A percentile compares a stretch with the other conserved stretches of the same genome.
phyloP scores from a whole-genome alignment of 208 protist species.

The Acanthamoeba divionensis region DNA sequence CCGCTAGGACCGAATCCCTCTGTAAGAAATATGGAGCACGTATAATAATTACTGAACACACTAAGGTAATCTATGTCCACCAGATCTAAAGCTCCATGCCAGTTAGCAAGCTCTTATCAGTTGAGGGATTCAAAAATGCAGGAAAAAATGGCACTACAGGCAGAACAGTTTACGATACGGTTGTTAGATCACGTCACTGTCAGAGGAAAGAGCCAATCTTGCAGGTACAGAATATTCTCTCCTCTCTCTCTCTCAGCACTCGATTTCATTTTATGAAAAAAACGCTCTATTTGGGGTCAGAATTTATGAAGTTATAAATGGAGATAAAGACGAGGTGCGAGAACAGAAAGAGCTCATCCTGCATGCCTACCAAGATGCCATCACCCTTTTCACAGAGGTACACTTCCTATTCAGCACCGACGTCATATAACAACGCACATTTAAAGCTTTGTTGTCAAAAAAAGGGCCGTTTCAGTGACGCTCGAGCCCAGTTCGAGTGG shows the following conservation, averaged over 20 bases:
- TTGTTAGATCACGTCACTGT: constrained; percentile 58
- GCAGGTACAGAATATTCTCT: too few species aligned
- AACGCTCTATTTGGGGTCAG: too few species aligned
- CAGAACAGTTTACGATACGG: constrained; percentile 60
- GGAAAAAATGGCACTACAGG: constrained; percentile 51
- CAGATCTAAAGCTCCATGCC: too few species aligned
- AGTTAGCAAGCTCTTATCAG: too few species aligned
- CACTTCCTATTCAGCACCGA: too few species aligned
- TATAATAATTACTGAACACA: constrained; percentile 69
- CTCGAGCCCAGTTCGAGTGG: not conserved
- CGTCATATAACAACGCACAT: too few species aligned
- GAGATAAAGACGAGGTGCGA: constrained; percentile 49
- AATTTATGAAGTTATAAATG: constrained; percentile 68
- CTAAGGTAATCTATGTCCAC: too few species aligned
- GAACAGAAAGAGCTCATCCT: not conserved
- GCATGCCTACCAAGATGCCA: constrained; percentile 9
- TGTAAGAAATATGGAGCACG: constrained; percentile 67
- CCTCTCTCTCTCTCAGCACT: too few species aligned
- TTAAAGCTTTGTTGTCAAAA: too few species aligned
- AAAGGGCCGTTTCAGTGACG: too few species aligned
- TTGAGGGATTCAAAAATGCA: too few species aligned
- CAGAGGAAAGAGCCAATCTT: constrained; percentile 57
- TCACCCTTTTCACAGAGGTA: not conserved
- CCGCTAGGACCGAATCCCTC: constrained; percentile 63
- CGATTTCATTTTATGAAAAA: too few species aligned